Conservation (phyloP, 1,139 yeast species). For the Taphrina confusa region DNA sequence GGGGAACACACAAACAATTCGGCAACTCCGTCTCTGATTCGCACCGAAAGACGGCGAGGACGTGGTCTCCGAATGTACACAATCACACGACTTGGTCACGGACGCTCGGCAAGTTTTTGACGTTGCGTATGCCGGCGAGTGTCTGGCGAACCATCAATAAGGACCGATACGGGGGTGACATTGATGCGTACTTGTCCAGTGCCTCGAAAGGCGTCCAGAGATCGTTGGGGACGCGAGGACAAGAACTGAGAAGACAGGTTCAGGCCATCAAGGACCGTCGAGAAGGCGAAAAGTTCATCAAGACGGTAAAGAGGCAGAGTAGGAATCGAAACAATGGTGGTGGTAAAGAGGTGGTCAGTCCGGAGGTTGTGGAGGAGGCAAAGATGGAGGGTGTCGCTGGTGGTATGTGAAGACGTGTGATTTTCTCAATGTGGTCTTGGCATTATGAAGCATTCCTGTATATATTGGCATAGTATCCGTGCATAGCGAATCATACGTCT, state of each 20-base stretch:
- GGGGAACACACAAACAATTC: slow-evolving; percentile 76
- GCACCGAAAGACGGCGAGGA: slow-evolving; percentile 69
- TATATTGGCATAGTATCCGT: too few species aligned
- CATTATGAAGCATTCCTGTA: too few species aligned
- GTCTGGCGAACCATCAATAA: slow-evolving; percentile 25
- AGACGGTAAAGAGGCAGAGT: background rate
- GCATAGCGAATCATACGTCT: too few species aligned
- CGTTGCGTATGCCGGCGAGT: slow-evolving; percentile 57
- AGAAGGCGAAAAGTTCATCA: background rate
- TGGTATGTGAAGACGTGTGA: slow-evolving; percentile 9
- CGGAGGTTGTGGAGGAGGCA: background rate
- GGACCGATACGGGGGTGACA: slow-evolving; percentile 11
- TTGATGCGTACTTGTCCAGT: slow-evolving; percentile 23
- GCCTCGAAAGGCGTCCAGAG: slow-evolving; percentile 5
- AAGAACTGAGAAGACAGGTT: slow-evolving; percentile 5
- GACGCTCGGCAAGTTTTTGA: slow-evolving; percentile 58
- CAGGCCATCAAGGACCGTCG: background rate
- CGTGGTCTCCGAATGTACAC: slow-evolving; percentile 79
- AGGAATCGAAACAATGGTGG: background rate
- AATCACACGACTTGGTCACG: slow-evolving; percentile 81
- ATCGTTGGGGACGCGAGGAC: slow-evolving; percentile 10
- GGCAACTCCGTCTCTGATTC: slow-evolving; percentile 82
- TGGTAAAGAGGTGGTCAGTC: background rate
- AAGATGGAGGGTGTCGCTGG: slow-evolving; percentile 18
- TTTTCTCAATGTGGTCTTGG: too few species aligned